Percentiles rank a stretch among this genome's conserved stretches.
Conservation (phyloP, 345 rosid species). For the Acer campestre region DNA sequence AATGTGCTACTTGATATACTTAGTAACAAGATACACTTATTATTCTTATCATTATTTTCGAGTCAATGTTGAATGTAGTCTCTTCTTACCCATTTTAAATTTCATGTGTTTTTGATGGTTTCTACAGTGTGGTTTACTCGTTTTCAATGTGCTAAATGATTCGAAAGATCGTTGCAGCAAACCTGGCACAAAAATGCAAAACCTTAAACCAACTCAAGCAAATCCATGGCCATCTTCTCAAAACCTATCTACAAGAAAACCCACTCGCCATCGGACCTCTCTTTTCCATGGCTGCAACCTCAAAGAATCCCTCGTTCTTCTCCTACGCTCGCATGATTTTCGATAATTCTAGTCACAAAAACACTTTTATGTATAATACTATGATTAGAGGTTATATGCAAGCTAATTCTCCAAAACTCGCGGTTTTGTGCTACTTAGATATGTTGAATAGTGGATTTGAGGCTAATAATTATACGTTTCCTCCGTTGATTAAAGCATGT, state of each 20-base stretch:
- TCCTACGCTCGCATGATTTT: slow-evolving; percentile 35
- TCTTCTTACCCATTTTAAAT: too few species aligned
- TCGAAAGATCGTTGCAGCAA: slow-evolving; percentile 2
- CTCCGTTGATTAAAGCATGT: slow-evolving; percentile 43
- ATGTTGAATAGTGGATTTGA: slow-evolving; percentile 29
- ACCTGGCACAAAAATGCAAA: slow-evolving; percentile 24
- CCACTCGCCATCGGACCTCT: slow-evolving; percentile 32
- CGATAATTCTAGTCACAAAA: slow-evolving; percentile 14
- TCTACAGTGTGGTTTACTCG: too few species aligned
- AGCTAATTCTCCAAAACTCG: slow-evolving; percentile 13
- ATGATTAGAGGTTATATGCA: slow-evolving; percentile 37
- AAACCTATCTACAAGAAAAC: slow-evolving; percentile 20
- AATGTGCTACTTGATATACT: too few species aligned
- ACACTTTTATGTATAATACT: slow-evolving; percentile 39
- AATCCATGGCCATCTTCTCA: slow-evolving; percentile 36
- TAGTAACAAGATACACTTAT: too few species aligned
- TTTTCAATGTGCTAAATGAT: slow-evolving; percentile 18
- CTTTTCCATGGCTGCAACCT: slow-evolving; percentile 27
- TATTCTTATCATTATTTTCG: too few species aligned
- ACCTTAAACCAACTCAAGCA: slow-evolving; percentile 37
- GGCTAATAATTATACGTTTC: slow-evolving; percentile 35
- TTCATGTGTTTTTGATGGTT: too few species aligned
- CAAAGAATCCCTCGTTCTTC: slow-evolving; percentile 25
- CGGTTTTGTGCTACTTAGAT: slow-evolving; percentile 30
- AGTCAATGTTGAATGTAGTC: too few species aligned